Evolutionary conservation across 331 rosid species (phyloP).

Genomic region (Pyracantha coccinea): DNA sequence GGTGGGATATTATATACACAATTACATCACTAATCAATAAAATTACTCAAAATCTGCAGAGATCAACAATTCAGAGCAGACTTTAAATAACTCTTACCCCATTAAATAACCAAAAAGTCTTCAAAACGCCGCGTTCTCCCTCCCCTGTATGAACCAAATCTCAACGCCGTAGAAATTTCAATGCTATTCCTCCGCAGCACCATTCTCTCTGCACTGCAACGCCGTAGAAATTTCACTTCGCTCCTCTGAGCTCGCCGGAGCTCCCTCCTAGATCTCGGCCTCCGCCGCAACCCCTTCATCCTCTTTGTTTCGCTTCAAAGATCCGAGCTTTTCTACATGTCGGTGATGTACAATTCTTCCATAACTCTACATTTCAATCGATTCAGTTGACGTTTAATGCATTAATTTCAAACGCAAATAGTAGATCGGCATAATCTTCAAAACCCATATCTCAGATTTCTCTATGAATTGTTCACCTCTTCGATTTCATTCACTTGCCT

Average conservation of each 20-base stretch:
- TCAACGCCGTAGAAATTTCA: slow-evolving; percentile 3
- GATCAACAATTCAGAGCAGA: too few species aligned
- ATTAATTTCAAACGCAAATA: neutral
- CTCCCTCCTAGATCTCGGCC: neutral
- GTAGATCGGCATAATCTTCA: slow-evolving; percentile 9
- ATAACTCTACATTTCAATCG: neutral
- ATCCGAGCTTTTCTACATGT: slow-evolving; percentile 19
- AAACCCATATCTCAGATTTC: slow-evolving; percentile 15
- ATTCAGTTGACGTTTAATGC: neutral
- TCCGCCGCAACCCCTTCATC: neutral
- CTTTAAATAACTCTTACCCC: neutral
- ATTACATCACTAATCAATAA: too few species aligned
- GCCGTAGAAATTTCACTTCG: neutral
- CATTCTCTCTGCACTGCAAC: neutral
- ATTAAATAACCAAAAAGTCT: neutral
- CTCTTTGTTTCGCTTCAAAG: slow-evolving; percentile 3
- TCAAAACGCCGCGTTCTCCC: neutral
- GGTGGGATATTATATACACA: too few species aligned
- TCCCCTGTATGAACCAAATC: neutral
- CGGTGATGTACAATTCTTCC: slow-evolving; percentile 26
- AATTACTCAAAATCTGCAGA: too few species aligned
- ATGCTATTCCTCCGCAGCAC: neutral
- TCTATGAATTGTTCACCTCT: neutral
- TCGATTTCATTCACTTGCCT: neutral
- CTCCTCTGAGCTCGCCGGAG: neutral